phyloP scores from a whole-genome alignment of 2,329 filamentous ascomycete genomes.

The Neonectria ditissima region DNA sequence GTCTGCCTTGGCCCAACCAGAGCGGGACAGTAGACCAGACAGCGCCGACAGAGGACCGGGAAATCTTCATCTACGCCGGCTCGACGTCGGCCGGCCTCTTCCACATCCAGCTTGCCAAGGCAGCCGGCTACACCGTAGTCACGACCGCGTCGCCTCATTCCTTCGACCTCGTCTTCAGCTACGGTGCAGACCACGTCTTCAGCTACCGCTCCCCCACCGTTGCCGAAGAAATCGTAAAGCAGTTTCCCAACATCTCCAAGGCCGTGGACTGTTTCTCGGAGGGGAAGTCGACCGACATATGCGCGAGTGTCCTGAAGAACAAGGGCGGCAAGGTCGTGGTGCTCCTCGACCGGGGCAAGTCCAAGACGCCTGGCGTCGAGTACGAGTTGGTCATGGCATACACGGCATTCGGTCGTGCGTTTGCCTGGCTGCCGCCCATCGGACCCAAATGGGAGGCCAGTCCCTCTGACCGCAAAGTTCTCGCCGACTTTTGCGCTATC shows the following conservation, averaged over 20 bases:
- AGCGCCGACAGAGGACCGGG: slow-evolving; percentile 13
- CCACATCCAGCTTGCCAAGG: slow-evolving; percentile 58
- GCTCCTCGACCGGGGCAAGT: slow-evolving; percentile 38
- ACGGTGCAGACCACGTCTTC: slow-evolving; percentile 58
- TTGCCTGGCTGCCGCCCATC: slow-evolving; percentile 43
- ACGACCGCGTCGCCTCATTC: slow-evolving; percentile 57
- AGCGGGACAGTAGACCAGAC: background rate
- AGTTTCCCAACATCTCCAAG: slow-evolving; percentile 42
- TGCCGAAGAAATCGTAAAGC: slow-evolving; percentile 32
- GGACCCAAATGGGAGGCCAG: slow-evolving; percentile 47
- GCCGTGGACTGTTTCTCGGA: slow-evolving; percentile 50
- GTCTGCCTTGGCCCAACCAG: slow-evolving; percentile 34
- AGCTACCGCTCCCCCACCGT: slow-evolving; percentile 51
- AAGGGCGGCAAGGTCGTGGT: slow-evolving; percentile 47
- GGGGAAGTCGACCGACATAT: slow-evolving; percentile 45
- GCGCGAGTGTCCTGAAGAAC: slow-evolving; percentile 39
- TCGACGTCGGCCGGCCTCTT: slow-evolving; percentile 59
- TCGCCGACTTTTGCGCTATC: slow-evolving; percentile 38
- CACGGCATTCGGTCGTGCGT: slow-evolving; percentile 39
- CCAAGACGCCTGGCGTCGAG: slow-evolving; percentile 34
- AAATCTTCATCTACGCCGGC: slow-evolving; percentile 62
- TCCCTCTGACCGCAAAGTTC: slow-evolving; percentile 36
- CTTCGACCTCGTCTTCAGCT: slow-evolving; percentile 53
- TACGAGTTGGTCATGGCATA: slow-evolving; percentile 43
- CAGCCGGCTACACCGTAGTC: slow-evolving; percentile 58